Percentiles rank a stretch among this genome's conserved stretches.
phyloP scores from a whole-genome alignment of 208 protist species.

The Acanthamoeba polyphaga region DNA sequence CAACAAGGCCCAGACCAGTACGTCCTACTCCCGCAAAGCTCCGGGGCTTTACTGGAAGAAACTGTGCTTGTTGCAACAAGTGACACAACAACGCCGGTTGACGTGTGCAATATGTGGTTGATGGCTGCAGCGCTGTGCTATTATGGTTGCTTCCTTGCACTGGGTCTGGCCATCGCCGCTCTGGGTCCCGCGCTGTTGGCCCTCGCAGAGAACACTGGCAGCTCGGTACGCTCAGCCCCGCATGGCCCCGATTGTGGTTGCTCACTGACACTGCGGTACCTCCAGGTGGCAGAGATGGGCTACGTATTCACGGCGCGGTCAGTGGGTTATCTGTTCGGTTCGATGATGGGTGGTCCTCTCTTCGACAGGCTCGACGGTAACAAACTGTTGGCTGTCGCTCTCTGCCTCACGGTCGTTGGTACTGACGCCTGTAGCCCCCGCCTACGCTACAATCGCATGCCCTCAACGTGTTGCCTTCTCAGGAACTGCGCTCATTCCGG shows the following conservation, averaged over 20 bases:
- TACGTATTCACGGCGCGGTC: slow-evolving; percentile 65
- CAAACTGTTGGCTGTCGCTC: slow-evolving; percentile 21
- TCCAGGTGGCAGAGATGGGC: slow-evolving; percentile 10
- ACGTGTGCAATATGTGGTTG: too few relatives aligned
- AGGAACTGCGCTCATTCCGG: slow-evolving; percentile 53
- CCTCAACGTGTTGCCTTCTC: too few relatives aligned
- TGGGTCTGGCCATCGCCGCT: slow-evolving; percentile 52
- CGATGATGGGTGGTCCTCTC: slow-evolving; percentile 65
- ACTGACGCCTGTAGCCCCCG: neutral
- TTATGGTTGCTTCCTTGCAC: slow-evolving; percentile 26
- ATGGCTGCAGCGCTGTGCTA: slow-evolving; percentile 31
- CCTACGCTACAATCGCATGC: too few relatives aligned
- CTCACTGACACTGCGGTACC: neutral
- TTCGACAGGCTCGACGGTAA: slow-evolving; percentile 70
- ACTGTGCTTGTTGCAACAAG: too few relatives aligned
- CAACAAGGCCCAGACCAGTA: slow-evolving; percentile 7
- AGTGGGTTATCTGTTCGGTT: slow-evolving; percentile 58
- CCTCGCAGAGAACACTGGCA: slow-evolving; percentile 41
- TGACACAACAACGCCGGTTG: too few relatives aligned
- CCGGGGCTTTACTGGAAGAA: too few relatives aligned
- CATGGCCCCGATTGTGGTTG: neutral
- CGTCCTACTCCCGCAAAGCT: neutral
- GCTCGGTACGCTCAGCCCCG: neutral
- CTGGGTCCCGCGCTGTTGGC: slow-evolving; percentile 39
- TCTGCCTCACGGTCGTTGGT: slow-evolving; percentile 4